These are phyloP conservation scores for Aspergillus brunneoviolaceus DNA, from an alignment of 2,329 filamentous ascomycete genomes.

Conservation along the genomic window DNA sequence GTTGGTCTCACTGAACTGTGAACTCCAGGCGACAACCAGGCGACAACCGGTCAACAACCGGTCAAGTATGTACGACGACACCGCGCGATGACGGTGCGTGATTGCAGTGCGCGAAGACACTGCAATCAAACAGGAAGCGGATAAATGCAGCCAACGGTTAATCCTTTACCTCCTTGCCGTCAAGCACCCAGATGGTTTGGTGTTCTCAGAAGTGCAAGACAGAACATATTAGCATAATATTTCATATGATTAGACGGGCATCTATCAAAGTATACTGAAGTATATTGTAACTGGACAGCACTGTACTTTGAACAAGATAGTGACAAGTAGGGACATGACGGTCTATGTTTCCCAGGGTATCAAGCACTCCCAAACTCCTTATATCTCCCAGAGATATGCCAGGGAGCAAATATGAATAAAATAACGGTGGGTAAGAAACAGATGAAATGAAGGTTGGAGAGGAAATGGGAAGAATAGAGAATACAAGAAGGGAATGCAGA, in stretches of 20 bases:
- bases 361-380: slow-evolving; percentile 26
- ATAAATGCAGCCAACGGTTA: neutral
- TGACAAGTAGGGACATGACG: slow-evolving; percentile 13
- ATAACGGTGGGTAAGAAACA: neutral
- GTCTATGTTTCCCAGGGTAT: slow-evolving; percentile 26
- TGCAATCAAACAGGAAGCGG: slow-evolving; percentile 4
- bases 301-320: slow-evolving; percentile 13
- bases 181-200: too few relatives aligned
- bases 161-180: neutral
- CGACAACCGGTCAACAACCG: too few relatives aligned
- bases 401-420: slow-evolving; percentile 10
- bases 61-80: too few relatives aligned
- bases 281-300: slow-evolving; percentile 13
- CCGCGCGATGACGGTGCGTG: too few relatives aligned
- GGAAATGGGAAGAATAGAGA: neutral
- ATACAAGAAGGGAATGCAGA: slow-evolving; percentile 3
- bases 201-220: neutral
- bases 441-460: neutral
- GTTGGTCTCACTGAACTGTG: slow-evolving; percentile 1
- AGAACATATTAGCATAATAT: neutral
- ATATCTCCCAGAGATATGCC: slow-evolving; percentile 11
- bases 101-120: too few relatives aligned
- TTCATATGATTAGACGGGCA: neutral
- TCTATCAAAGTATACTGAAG: slow-evolving; percentile 9
- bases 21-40: too few relatives aligned